These are phyloP conservation scores for Malassezia yamatoensis DNA, from an alignment of 1,284 basidiomycete species.

Conservation along the genomic window DNA sequence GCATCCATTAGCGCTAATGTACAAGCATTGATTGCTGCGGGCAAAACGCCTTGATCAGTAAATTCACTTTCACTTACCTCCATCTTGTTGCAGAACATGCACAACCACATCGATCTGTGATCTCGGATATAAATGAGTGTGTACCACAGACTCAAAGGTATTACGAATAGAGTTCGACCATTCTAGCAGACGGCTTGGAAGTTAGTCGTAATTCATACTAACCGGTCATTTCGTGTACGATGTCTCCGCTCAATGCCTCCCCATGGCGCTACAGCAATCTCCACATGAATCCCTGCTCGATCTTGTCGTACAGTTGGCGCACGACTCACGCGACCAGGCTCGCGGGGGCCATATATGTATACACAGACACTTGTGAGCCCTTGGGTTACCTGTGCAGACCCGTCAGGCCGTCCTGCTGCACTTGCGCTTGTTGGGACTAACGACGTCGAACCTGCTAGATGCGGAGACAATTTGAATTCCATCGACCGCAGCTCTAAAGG, in stretches of 20 bases:
- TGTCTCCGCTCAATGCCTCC: constrained; percentile 69
- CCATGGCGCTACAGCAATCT: constrained; percentile 57
- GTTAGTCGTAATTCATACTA: background rate
- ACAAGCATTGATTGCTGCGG: constrained; percentile 85
- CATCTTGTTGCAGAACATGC: constrained; percentile 85
- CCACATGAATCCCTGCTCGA: constrained; percentile 59
- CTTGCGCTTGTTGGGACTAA: constrained; percentile 10
- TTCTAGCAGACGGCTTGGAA: constrained; percentile 69
- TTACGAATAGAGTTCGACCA: constrained; percentile 75
- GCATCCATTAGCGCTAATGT: constrained; percentile 81
- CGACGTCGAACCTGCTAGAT: constrained; percentile 50
- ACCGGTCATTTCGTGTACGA: constrained; percentile 54
- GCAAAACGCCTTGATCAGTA: constrained; percentile 59
- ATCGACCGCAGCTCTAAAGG: constrained; percentile 81
- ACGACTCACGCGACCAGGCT: constrained; percentile 53
- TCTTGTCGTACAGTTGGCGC: constrained; percentile 25
- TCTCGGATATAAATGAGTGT: constrained; percentile 79
- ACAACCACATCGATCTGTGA: constrained; percentile 87
- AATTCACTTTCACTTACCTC: constrained; percentile 50
- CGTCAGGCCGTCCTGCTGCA: constrained; percentile 57
- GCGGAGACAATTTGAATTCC: constrained; percentile 64
- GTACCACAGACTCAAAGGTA: constrained; percentile 89
- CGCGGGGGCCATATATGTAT: constrained; percentile 80
- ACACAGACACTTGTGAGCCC: constrained; percentile 80
- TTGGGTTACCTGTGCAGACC: constrained; percentile 71